Evolutionary conservation across 495 filamentous ascomycete species (phyloP).

Genomic region (Recurvomyces mirabilis): DNA sequence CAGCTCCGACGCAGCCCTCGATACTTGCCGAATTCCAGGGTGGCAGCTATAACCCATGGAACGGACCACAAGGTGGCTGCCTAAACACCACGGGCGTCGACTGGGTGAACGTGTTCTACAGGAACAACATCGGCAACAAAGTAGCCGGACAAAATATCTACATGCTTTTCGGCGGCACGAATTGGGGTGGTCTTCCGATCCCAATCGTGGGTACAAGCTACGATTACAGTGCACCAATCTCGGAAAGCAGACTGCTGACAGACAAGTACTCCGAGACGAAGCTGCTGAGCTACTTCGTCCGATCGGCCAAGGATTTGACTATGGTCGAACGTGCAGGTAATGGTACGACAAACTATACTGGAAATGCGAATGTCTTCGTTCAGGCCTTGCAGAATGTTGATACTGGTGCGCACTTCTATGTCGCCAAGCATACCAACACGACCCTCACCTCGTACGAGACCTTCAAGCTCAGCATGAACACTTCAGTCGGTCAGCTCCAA

Average conservation of each 20-base stretch:
- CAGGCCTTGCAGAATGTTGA: conserved; percentile 45
- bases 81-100: conserved; percentile 34
- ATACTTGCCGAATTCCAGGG: conserved; percentile 57
- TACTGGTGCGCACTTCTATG: conserved; percentile 46
- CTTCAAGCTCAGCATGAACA: conserved; percentile 44
- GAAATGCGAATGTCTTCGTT: conserved; percentile 36
- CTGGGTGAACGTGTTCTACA: conserved; percentile 51
- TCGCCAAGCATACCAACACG: conserved; percentile 42
- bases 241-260: conserved; percentile 44
- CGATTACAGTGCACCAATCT: conserved; percentile 37
- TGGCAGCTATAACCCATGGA: conserved; percentile 54
- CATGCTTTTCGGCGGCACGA: conserved; percentile 50
- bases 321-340: conserved; percentile 45
- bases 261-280: conserved; percentile 54
- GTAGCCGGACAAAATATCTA: conserved; percentile 33
- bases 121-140: conserved; percentile 40
- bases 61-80: conserved; percentile 42
- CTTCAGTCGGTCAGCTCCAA: conserved; percentile 41
- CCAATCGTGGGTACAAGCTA: conserved; percentile 20
- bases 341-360: conserved; percentile 41
- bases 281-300: conserved; percentile 44
- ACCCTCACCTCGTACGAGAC: conserved; percentile 36
- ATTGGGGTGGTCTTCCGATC: conserved; percentile 36
- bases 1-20: conserved; percentile 40
- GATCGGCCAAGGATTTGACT: conserved; percentile 42